phyloP scores from a whole-genome alignment of 2,329 filamentous ascomycete genomes.

The Calonectria henricotiae region DNA sequence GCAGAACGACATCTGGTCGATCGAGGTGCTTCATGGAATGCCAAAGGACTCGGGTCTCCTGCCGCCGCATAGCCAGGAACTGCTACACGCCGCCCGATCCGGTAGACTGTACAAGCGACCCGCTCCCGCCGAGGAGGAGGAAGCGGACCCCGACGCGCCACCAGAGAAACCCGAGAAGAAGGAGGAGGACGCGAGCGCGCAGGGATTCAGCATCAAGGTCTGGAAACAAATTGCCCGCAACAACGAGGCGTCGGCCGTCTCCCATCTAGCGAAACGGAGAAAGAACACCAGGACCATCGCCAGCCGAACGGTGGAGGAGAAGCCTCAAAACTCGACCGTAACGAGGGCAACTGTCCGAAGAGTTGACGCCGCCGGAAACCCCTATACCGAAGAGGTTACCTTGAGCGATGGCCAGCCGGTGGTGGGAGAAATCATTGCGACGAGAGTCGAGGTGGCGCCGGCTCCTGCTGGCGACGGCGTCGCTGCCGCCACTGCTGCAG shows the following conservation, averaged over 20 bases:
- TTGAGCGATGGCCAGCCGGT: conserved; percentile 85
- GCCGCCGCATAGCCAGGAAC: conserved; percentile 84
- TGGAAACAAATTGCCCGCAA: conserved; percentile 77
- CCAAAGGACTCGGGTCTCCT: conserved; percentile 88
- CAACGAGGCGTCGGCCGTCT: conserved; percentile 68
- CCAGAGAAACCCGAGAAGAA: conserved; percentile 73
- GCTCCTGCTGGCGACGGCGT: conserved; percentile 68
- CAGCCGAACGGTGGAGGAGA: conserved; percentile 67
- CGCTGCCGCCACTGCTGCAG: conserved; percentile 61
- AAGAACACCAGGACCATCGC: conserved; percentile 75
- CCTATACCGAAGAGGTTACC: conserved; percentile 88
- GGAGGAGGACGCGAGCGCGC: conserved; percentile 72
- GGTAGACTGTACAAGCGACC: conserved; percentile 83
- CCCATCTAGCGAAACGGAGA: conserved; percentile 74
- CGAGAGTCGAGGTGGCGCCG: conserved; percentile 67
- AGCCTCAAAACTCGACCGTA: conserved; percentile 70
- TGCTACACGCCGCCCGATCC: conserved; percentile 86
- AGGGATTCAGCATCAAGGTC: conserved; percentile 71
- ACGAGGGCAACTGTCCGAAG: conserved; percentile 87
- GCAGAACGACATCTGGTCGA: conserved; percentile 79
- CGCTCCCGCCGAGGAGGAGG: conserved; percentile 74
- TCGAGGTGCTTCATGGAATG: conserved; percentile 84
- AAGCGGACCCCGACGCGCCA: conserved; percentile 66
- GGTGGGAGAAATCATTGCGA: conserved; percentile 85
- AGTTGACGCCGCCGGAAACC: conserved; percentile 84